These are phyloP conservation scores for Aphanomyces stellatus DNA, from an alignment of 352 stramenopile genomes.

Conservation along the genomic window DNA sequence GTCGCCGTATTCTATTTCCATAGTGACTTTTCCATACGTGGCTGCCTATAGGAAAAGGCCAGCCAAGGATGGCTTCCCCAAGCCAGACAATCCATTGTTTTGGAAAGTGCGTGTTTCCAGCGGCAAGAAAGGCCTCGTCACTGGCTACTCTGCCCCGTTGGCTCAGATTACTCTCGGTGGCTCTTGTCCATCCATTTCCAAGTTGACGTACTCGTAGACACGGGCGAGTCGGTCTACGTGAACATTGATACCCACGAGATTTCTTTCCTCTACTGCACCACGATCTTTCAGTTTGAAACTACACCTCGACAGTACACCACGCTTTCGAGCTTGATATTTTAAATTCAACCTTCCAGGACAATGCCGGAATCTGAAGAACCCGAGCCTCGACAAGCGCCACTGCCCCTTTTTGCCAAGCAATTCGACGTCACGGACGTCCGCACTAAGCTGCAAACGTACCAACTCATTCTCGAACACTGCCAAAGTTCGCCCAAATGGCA, in stretches of 20 bases:
- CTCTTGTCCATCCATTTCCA: not conserved
- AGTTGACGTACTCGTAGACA: not conserved
- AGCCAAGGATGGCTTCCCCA: not conserved
- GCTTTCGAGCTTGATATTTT: not conserved
- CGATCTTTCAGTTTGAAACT: constrained; percentile 16
- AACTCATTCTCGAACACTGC: constrained; percentile 11
- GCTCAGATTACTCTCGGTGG: not conserved
- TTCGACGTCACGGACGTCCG: constrained; percentile 16
- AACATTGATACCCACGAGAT: constrained; percentile 4
- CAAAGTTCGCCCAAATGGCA: constrained; percentile 2
- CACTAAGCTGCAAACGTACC: constrained; percentile 3
- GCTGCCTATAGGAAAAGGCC: no score
- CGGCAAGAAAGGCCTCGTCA: not conserved
- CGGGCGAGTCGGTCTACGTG: constrained; percentile 6
- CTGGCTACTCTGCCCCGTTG: not conserved
- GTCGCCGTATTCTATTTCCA: no score
- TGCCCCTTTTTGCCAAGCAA: not conserved
- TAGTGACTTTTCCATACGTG: not conserved
- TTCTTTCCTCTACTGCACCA: constrained; percentile 6
- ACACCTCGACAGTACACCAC: not conserved
- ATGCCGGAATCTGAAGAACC: not conserved
- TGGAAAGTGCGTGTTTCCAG: not conserved
- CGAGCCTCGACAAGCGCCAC: not conserved
- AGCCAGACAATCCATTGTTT: not conserved
- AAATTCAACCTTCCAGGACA: not conserved